Evolutionary conservation across 345 rosid species (phyloP), one percentile per base, ranked within the genome.

Genomic region (Syzygium aromaticum): DNA sequence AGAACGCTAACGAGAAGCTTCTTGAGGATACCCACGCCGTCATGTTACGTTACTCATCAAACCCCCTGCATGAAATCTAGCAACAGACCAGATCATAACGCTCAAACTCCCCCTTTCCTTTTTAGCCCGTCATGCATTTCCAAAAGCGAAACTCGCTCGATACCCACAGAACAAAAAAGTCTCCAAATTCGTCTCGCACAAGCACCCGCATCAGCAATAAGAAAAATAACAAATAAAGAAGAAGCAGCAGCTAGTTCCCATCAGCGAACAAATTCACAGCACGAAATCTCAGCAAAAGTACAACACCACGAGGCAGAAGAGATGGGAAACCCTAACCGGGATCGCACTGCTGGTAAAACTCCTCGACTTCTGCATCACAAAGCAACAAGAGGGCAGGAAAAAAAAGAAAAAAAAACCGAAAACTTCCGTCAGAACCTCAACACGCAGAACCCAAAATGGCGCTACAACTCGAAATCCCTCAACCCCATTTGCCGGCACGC

Each of bases 341-440:
- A 92, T 95, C 95, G 77, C 98, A 95, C 91, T 93, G 96, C 77
- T 90, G 93, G 91, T 86, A 94, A 89, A 95, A 94, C 89, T 94
- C 98, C 52, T 92, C 92, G 73, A 93, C 94, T 89, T 94, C 98
- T 95, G 93, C 92, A 86, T 86, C 61, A 87, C 87, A 80, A 84
- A 86, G 85, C 54, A 84, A 25, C 7, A 14, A 15, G 17, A 84
- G 27, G 43, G 49, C 4, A 30, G 86, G 54, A 61, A 51, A 8
- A 10, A 51, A 51, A 10, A 10, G 10, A 1, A 40, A 6, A 10
- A 25, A 57, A 87, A 28, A 52, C 51, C 46, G 84, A 27, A 43
- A 77, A 33, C 56, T 86, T 4, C 21, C 14, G 30, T 30, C 84
- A 86, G 38, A 85, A 87, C 27, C 59, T 56, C 46, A 12, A 30